These are phyloP conservation scores for Wallacemonas sp. DNA, from an alignment of 208 protist species.

Conservation along the genomic window DNA sequence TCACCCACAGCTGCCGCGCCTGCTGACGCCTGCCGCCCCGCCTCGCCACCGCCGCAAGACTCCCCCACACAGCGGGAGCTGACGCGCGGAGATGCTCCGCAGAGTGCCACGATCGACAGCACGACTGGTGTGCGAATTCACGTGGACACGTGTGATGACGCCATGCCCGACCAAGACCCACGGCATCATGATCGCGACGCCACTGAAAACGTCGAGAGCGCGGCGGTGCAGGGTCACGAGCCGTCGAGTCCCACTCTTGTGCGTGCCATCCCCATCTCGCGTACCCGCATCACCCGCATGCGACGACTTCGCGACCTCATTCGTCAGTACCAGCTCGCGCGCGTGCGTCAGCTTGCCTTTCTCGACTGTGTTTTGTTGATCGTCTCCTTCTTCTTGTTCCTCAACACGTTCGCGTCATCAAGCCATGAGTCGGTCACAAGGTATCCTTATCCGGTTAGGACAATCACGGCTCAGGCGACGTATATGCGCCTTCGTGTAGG, in stretches of 20 bases:
- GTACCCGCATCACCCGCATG: slow-evolving; percentile 11
- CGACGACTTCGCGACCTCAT: slow-evolving; percentile 10
- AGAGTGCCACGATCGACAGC: too few relatives aligned
- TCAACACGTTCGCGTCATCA: slow-evolving; percentile 6
- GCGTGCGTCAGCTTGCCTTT: slow-evolving; percentile 8
- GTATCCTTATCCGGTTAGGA: background rate
- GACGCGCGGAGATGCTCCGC: too few relatives aligned
- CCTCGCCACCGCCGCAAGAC: background rate
- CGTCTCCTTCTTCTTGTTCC: slow-evolving; percentile 5
- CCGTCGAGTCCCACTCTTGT: slow-evolving; percentile 4
- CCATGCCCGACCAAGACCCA: background rate
- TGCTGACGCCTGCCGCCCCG: background rate
- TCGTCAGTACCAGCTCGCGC: slow-evolving; percentile 11
- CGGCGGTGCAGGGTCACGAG: slow-evolving; percentile 1
- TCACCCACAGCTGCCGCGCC: too few relatives aligned
- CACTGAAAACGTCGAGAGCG: background rate
- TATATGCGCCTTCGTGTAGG: background rate
- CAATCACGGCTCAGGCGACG: background rate
- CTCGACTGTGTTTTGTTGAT: slow-evolving; percentile 9
- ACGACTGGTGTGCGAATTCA: too few relatives aligned
- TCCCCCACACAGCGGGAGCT: too few relatives aligned
- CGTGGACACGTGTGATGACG: background rate
- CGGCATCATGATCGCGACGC: background rate
- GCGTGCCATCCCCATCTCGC: slow-evolving; percentile 12
- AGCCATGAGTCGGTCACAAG: background rate